A percentile compares a stretch with the other conserved stretches of the same genome.
These are phyloP conservation scores for Sapria himalayana DNA, from an alignment of 345 rosid genomes.

Conservation along the genomic window DNA sequence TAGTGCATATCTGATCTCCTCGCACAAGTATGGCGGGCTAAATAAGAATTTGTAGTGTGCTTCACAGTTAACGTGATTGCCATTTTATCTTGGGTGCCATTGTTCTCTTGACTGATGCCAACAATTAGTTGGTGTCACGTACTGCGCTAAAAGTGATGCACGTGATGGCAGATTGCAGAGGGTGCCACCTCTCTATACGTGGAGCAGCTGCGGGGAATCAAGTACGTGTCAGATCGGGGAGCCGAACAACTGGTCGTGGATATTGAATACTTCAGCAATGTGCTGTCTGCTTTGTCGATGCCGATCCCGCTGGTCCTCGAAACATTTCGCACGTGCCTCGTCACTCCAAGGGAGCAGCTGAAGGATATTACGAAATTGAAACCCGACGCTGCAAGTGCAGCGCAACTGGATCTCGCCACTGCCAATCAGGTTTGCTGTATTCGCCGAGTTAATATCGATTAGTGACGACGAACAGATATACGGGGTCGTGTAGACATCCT, in stretches of 20 bases:
- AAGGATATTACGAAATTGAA: conserved; percentile 43
- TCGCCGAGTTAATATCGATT: conserved; percentile 62
- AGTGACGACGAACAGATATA: no score
- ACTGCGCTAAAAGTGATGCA: no score
- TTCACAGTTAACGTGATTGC: no score
- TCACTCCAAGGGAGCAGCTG: conserved; percentile 60
- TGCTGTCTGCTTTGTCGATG: conserved; percentile 84
- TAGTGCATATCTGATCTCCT: no score
- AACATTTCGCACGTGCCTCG: conserved; percentile 70
- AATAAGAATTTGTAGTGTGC: no score
- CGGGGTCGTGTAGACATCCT: no score
- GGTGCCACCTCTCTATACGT: conserved; percentile 80
- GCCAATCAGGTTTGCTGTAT: conserved; percentile 78
- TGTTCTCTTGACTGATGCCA: no score
- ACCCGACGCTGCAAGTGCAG: conserved; percentile 53
- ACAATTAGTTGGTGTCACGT: no score
- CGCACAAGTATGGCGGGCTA: no score
- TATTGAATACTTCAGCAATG: conserved; percentile 87
- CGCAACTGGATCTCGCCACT: conserved; percentile 57
- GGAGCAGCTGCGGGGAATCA: conserved; percentile 90
- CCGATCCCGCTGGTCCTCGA: conserved; percentile 54
- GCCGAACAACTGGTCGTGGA: conserved; percentile 78
- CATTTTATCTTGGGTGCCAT: no score
- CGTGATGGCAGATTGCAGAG: conserved; percentile 98
- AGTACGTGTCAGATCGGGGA: conserved; percentile 71